Evolutionary conservation across 176 grass and related monocot genomes (phyloP).

Genomic region (Luzula sylvatica): DNA sequence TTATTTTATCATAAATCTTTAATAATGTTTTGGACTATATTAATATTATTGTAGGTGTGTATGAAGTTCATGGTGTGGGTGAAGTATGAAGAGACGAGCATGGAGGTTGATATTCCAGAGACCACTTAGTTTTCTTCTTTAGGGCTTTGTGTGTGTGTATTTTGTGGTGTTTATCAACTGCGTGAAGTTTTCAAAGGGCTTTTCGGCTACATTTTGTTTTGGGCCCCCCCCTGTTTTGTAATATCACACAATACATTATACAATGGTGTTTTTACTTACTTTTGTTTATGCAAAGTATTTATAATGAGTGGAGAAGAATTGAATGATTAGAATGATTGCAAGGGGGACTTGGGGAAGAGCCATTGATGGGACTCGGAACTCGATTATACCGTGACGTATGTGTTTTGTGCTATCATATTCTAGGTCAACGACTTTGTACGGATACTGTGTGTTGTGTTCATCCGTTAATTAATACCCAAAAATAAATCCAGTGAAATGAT

Average conservation of each 20-base stretch:
- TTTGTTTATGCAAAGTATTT: no score
- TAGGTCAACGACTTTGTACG: conserved; percentile 17
- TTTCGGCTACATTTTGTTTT: conserved; percentile 1
- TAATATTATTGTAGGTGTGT: conserved; percentile 33
- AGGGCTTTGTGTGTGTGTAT: background rate
- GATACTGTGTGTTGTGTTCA: background rate
- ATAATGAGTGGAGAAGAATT: background rate
- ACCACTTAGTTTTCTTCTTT: conserved; percentile 1
- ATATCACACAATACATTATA: background rate
- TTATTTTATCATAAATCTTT: background rate
- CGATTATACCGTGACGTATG: conserved; percentile 17
- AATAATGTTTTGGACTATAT: background rate
- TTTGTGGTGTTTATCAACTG: conserved; percentile 4
- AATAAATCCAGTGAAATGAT: background rate
- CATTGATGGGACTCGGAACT: conserved; percentile 26
- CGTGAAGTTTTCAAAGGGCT: background rate
- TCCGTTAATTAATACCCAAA: background rate
- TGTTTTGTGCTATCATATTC: background rate
- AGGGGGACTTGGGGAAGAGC: conserved; percentile 1
- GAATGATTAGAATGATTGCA: conserved; percentile 24
- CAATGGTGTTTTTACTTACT: no score
- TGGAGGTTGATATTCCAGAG: conserved; percentile 36
- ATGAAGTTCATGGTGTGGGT: conserved; percentile 68
- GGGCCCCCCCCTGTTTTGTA: background rate
- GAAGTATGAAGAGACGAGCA: conserved; percentile 70